Evolutionary conservation across 768 basidiomycete genomes (phyloP), one percentile per base, ranked within the genome.

Genomic region (Lactifluus rugatus): DNA sequence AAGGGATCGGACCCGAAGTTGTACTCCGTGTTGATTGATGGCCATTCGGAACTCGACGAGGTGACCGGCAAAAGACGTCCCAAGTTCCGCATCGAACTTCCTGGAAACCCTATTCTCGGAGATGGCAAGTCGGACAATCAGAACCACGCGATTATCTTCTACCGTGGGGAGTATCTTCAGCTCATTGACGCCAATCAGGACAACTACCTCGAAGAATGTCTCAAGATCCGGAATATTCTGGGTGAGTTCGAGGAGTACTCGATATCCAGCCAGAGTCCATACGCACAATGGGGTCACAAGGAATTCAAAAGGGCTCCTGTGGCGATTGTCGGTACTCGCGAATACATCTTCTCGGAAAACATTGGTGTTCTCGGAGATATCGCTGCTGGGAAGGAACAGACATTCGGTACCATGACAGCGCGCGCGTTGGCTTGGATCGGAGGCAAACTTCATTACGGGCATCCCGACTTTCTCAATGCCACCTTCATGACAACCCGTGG

Each of bases 331-430:
- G 96, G 96, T 67, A 96, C 96, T 5, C 85, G 96, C 71, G 96
- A 99, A 75, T 99, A 99, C 74, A 97, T 99, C 69, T 99, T 99
- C 77, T 98, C 96, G 52, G 96, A 98, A 77, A 98, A 98, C 70
- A 98, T 98, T 66, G 96, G 96, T 77, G 91, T 99, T 36, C 80
- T 99, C 60, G 96, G 96, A 72, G 96, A 99, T 71, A 93, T 99
- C 62, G 96, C 96, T 48, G 96, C 96, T 58, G 96, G 96, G 50
- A 98, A 99, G 78, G 96, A 99, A 74, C 96, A 99, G 74, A 99
- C 96, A 47, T 99, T 99, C 73, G 96, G 96, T 74, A 99, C 96
- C 10, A 85, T 98, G 79, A 93, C 94, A 0, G 95, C 95, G 41
- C 87, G 95, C 69, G 87, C 89, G 0, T 75, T 96, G 61, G 90